Evolutionary conservation across 345 rosid species (phyloP).

Genomic region (Xanthoceras sorbifolium): DNA sequence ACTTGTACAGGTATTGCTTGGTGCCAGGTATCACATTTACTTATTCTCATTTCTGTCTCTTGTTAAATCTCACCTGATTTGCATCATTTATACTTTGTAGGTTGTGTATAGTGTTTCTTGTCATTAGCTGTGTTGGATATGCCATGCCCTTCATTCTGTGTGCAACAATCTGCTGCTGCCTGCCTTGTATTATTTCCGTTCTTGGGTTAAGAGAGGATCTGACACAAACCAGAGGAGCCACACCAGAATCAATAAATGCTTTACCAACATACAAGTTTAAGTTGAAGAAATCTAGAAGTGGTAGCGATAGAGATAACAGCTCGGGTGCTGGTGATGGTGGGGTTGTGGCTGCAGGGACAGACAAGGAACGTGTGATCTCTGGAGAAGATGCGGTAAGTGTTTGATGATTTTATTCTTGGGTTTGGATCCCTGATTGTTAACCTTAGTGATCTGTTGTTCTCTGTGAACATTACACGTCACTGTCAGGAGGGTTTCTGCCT

Average conservation of each 20-base stretch:
- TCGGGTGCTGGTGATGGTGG: constrained; percentile 70
- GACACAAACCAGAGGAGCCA: constrained; percentile 88
- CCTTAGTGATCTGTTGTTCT: background rate
- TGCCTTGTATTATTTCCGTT: constrained; percentile 90
- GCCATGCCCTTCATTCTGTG: constrained; percentile 99
- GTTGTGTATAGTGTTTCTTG: constrained; percentile 95
- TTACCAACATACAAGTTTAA: constrained; percentile 93
- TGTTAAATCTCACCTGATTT: constrained; percentile 13
- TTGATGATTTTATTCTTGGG: background rate
- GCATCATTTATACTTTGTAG: constrained; percentile 42
- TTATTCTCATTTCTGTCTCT: background rate
- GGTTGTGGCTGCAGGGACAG: constrained; percentile 88
- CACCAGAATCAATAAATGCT: constrained; percentile 81
- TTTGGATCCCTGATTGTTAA: background rate
- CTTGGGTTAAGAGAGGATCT: constrained; percentile 95
- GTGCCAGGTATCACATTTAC: background rate
- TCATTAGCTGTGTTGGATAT: constrained; percentile 92
- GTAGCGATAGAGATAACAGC: constrained; percentile 48
- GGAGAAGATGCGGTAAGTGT: constrained; percentile 92
- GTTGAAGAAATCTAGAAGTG: constrained; percentile 61
- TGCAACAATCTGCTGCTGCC: constrained; percentile 95
- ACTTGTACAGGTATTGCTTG: constrained; percentile 74
- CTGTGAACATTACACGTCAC: background rate
- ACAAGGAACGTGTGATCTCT: constrained; percentile 70
- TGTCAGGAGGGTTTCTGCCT: background rate